phyloP scores from a whole-genome alignment of 208 protist genomes.

The Trypanosoma caninum region DNA sequence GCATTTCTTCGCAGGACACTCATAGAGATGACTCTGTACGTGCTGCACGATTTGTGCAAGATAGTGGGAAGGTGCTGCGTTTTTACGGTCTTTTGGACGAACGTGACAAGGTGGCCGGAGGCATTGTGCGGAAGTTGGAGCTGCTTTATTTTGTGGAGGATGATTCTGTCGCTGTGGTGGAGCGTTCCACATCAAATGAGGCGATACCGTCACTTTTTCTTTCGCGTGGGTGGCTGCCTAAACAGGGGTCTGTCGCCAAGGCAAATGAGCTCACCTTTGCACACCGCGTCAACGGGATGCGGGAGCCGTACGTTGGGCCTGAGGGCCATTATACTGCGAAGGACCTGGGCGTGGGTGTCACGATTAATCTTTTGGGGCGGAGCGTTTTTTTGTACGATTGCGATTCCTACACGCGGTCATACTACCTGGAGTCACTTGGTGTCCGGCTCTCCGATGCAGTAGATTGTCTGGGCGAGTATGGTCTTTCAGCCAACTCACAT shows the following conservation, averaged over 20 bases:
- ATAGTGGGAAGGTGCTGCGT: constrained; percentile 94
- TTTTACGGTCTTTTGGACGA: constrained; percentile 92
- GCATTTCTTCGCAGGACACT: constrained; percentile 57
- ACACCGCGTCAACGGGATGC: constrained; percentile 78
- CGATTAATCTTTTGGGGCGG: constrained; percentile 81
- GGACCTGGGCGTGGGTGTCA: constrained; percentile 83
- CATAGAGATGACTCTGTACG: constrained; percentile 65
- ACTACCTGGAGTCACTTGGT: constrained; percentile 70
- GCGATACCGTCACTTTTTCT: constrained; percentile 84
- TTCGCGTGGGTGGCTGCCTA: constrained; percentile 80
- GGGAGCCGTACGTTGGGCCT: constrained; percentile 61
- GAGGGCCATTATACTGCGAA: constrained; percentile 74
- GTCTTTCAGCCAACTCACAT: constrained; percentile 10
- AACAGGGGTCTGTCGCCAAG: constrained; percentile 66
- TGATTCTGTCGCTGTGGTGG: constrained; percentile 93
- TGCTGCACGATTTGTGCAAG: constrained; percentile 84
- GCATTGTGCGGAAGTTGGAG: constrained; percentile 87
- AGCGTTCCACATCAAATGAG: constrained; percentile 88
- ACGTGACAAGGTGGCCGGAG: constrained; percentile 36
- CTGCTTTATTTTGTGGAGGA: constrained; percentile 95
- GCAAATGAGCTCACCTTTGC: constrained; percentile 81
- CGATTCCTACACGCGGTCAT: constrained; percentile 92
- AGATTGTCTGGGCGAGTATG: constrained; percentile 29
- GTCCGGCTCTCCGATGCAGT: constrained; percentile 37
- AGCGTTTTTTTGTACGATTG: constrained; percentile 90